Evolutionary conservation across 2,329 filamentous ascomycete genomes (phyloP), one percentile per base, ranked within the genome.

Genomic region (Pestalotiopsis sp.): DNA sequence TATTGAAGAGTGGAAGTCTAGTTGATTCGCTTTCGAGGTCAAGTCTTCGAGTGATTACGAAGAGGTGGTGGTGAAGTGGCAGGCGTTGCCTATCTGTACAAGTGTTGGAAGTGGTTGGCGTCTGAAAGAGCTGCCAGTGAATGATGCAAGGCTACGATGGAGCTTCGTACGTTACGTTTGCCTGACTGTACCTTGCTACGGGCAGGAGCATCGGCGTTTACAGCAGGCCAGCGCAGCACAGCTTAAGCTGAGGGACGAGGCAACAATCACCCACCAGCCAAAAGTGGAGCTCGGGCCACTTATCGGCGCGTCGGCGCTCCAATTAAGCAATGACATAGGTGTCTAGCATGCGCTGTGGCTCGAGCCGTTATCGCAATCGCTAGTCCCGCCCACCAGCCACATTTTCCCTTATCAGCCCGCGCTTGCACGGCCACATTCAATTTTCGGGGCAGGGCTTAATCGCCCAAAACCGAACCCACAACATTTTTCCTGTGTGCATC

Each of bases 161-260:
- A 76, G 76, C 73, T 77, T 76, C 75, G 76, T 78, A 74, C 74
- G 71, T 64, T 41, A 41, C 65, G 41, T 61, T 66, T 40, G 49
- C 45, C 57, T 59, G 57, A 14, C 59, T 12, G 13, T 17, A 36
- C 12, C 31, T 41, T 36, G 59, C 59, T 59, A 27, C 59, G 36
- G 27, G 45, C 17, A n/a, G 45, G 45, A 27, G 25, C 57, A 7
- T 27, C 25, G 59, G 59, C 27, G 23, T 31, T 40, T 62, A 13
- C 63, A 41, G 20, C 63, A n/a, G 41, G 38, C 17, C 45, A 52
- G 45, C 45, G 17, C 14, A 52, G 17, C 9, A n/a, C 11, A 20
- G 41, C 41, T 45, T 45, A 20, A 17, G 23, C 20, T 41, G 20
- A 31, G 40, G 25, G 61, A 45, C 61, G 40, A 49, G 20, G 61